Evolutionary conservation across 805 yeast species (phyloP), one percentile per base, ranked within the genome.

Genomic region (Teunomyces panamensis): DNA sequence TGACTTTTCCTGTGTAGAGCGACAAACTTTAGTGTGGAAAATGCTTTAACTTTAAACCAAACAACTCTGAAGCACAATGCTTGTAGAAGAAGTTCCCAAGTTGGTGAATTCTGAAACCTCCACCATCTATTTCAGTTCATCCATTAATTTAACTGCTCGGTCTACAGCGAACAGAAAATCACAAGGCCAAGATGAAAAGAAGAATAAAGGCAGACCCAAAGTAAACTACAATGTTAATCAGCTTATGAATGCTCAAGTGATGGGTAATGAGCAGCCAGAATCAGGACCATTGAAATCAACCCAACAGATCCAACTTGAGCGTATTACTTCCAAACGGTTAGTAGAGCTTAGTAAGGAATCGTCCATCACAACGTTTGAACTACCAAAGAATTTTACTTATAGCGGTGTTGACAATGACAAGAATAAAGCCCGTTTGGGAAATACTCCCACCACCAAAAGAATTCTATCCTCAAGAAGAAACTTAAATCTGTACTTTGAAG

Each of bases 401-500:
- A 63, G 65, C 33, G 62, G 65, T 48, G 57, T 64, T 14, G 49
- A 50, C 42, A 39, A 55, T 51, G 44, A 56, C 45, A 60, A 62
- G 43, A 59, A 56, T 44, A 62, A 61, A 42, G 47, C 67, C 9
- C 59, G 74, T 44, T 56, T 65, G 26, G 78, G 78, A 4, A 71
- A 70, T 45, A 73, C 78, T 11, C 77, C 77, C 7, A 60, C 74
- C 9, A 70, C 78, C 3, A 73, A 73, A 56, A 64, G 60, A 43
- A 71, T 73, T 14, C 53, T 73, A 28, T 68, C 76, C 26, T 75
- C 77, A 0, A 58, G 71, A 29, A 58, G 78, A 34, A 73, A 71
- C 56, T 64, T 73, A 54, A 71, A 68, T 48, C 68, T 65, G 65
- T 73, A 73, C 51, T 72, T 73, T 48, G 78, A 73, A 56, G 77